A percentile compares a stretch with the other conserved stretches of the same genome.
phyloP scores from a whole-genome alignment of 2,329 filamentous ascomycete genomes.

The Fusarium verticillioides region DNA sequence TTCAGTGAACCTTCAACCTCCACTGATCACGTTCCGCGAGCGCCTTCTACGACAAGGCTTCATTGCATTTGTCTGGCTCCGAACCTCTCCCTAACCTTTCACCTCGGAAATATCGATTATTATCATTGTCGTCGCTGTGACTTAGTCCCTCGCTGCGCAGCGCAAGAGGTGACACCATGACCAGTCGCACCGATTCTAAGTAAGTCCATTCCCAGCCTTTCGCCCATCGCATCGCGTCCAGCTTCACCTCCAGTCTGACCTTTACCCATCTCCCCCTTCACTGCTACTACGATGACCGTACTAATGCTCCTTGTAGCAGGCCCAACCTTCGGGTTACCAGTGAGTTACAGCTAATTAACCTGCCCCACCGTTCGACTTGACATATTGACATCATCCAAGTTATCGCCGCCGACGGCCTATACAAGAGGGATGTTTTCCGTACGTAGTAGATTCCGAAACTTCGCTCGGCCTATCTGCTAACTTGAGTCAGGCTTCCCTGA shows the following conservation, averaged over 20 bases:
- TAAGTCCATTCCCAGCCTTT: constrained; percentile 42
- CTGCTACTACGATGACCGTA: constrained; percentile 11
- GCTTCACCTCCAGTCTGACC: not conserved
- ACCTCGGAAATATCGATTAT: constrained; percentile 23
- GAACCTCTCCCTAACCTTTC: constrained; percentile 2
- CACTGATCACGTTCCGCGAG: constrained; percentile 23
- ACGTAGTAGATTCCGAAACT: constrained; percentile 56
- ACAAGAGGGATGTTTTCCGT: constrained; percentile 99
- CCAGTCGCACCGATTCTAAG: constrained; percentile 52
- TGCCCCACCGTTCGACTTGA: constrained; percentile 30
- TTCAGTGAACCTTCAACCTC: constrained; percentile 36
- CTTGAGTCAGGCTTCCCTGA: constrained; percentile 84
- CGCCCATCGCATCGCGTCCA: constrained; percentile 23
- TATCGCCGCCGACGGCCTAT: constrained; percentile 97
- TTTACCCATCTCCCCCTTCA: not conserved
- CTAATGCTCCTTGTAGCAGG: constrained; percentile 64
- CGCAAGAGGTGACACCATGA: constrained; percentile 47
- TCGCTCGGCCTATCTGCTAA: constrained; percentile 43
- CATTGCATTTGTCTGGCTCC: constrained; percentile 29
- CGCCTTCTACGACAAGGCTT: constrained; percentile 32
- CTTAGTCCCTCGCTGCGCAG: constrained; percentile 44
- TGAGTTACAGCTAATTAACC: constrained; percentile 59
- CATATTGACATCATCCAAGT: constrained; percentile 69
- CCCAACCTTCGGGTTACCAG: constrained; percentile 94
- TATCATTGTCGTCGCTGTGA: constrained; percentile 37